Conservation (phyloP, 129 eudicot species). For the Lactuca saligna region DNA sequence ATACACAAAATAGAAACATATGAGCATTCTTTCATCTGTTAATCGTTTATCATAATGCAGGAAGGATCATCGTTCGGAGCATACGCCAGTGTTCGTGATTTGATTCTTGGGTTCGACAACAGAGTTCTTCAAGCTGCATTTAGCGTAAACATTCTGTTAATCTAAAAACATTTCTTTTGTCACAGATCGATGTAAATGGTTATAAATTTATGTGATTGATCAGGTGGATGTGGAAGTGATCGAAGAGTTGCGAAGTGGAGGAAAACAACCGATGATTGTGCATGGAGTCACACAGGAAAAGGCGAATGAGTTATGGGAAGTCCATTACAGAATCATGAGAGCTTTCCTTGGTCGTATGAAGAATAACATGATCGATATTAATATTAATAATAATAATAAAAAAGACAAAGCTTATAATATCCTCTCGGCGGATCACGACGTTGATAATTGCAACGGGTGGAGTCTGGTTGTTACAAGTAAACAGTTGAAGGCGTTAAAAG, state of each 20-base stretch:
- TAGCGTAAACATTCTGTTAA: conserved; percentile 25
- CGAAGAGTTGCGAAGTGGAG: conserved; percentile 45
- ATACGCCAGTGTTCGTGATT: conserved; percentile 61
- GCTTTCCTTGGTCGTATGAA: conserved; percentile 37
- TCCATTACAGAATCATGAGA: conserved; percentile 39
- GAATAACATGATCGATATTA: conserved; percentile 21
- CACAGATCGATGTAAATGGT: not conserved
- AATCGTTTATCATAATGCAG: conserved; percentile 22
- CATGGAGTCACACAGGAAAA: conserved; percentile 40
- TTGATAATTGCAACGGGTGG: conserved; percentile 81
- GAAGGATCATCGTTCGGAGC: conserved; percentile 52
- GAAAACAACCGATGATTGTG: conserved; percentile 48
- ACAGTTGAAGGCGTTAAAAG: conserved; percentile 41
- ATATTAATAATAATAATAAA: conserved; percentile 38
- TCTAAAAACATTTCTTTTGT: too few species aligned
- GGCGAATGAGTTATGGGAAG: conserved; percentile 27
- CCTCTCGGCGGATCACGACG: conserved; percentile 50
- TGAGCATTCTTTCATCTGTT: not conserved
- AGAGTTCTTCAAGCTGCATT: conserved; percentile 73
- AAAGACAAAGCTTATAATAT: conserved; percentile 43
- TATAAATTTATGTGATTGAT: not conserved
- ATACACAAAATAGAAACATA: not conserved
- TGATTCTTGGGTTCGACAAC: conserved; percentile 70
- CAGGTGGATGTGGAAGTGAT: conserved; percentile 61
- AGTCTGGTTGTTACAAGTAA: conserved; percentile 52